phyloP scores from a whole-genome alignment of 768 basidiomycete species.

The Psilocybe azurescens region DNA sequence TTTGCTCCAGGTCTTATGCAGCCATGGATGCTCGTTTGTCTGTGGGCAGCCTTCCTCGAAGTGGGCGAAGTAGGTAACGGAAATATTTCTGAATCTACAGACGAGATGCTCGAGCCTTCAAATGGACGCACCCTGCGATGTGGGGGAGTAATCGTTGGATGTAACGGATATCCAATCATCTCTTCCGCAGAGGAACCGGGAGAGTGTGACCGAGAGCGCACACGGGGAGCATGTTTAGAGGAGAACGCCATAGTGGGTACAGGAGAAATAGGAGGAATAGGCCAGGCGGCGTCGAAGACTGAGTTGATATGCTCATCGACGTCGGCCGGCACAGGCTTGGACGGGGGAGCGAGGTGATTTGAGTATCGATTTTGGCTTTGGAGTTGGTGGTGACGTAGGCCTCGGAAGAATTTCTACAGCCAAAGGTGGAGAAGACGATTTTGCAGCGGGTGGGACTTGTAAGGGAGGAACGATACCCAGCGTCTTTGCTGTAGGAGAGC shows the following conservation, averaged over 20 bases:
- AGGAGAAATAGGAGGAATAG: conserved; percentile 35
- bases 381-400: too few relatives aligned
- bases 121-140: conserved; percentile 34
- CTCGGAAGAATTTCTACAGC: too few relatives aligned
- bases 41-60: conserved; percentile 21
- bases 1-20: conserved; percentile 32
- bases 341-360: too few relatives aligned
- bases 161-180: conserved; percentile 25
- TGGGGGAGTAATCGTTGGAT: conserved; percentile 24
- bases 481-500: conserved; percentile 46
- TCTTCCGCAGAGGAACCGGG: conserved; percentile 27
- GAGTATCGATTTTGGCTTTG: too few relatives aligned
- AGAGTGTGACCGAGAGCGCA: conserved; percentile 25
- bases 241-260: conserved; percentile 22
- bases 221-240: conserved; percentile 7
- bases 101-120: conserved; percentile 32
- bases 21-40: conserved; percentile 31
- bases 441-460: conserved; percentile 7
- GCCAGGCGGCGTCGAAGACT: conserved; percentile 43
- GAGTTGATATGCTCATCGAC: conserved; percentile 28
- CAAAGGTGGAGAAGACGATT: too few relatives aligned
- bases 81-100: conserved; percentile 23
- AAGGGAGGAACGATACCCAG: conserved; percentile 42
- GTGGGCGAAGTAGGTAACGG: conserved; percentile 12
- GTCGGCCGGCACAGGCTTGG: too few relatives aligned